Evolutionary conservation across 106 monocot species (phyloP).

Genomic region (Dioscorea zingiberensis): DNA sequence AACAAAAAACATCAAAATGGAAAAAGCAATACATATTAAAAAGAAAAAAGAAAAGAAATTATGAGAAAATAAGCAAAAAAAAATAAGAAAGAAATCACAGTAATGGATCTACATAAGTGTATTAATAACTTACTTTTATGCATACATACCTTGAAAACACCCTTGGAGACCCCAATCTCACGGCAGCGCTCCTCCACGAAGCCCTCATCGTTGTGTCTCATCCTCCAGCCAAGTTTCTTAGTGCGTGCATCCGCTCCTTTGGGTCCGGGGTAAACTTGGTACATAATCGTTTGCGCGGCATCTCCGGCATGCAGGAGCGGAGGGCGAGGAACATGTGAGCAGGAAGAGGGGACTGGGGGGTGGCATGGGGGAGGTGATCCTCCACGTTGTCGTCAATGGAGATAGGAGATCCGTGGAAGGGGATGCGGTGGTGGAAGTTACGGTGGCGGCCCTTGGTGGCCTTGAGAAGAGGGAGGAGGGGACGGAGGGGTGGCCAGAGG

Average conservation of each 20-base stretch:
- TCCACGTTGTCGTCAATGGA: constrained; percentile 1
- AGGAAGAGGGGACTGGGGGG: background rate
- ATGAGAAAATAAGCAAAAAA: too few relatives aligned
- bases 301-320: constrained; percentile 33
- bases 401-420: constrained; percentile 1
- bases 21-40: too few relatives aligned
- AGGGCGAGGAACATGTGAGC: background rate
- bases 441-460: constrained; percentile 71
- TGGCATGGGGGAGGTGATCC: background rate
- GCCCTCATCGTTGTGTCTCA: constrained; percentile 53
- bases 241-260: constrained; percentile 82
- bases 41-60: too few relatives aligned
- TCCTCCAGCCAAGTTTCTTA: constrained; percentile 76
- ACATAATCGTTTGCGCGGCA: constrained; percentile 37
- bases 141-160: constrained; percentile 77
- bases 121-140: constrained; percentile 85
- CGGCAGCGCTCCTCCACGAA: constrained; percentile 52
- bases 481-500: constrained; percentile 19
- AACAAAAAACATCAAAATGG: too few relatives aligned
- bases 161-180: constrained; percentile 62
- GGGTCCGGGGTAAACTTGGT: constrained; percentile 53
- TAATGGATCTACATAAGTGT: too few relatives aligned
- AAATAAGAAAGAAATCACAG: too few relatives aligned
- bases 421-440: constrained; percentile 53
- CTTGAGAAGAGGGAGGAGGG: constrained; percentile 50